Evolutionary conservation across 2,329 filamentous ascomycete genomes (phyloP).

Genomic region (Delphinella strobiligena): DNA sequence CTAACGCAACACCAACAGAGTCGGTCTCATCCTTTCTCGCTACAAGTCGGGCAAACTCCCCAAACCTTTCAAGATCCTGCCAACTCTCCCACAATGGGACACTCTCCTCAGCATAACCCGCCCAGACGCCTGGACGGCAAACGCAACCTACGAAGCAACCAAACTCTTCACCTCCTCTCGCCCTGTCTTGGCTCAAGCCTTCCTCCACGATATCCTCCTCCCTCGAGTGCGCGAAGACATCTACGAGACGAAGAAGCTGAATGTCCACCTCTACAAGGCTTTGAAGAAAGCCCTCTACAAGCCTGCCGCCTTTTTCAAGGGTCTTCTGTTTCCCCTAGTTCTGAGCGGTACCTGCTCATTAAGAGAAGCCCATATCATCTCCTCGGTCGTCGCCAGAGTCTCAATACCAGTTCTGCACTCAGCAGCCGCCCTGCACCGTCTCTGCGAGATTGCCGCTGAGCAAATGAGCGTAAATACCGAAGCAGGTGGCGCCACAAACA

Average conservation of each 20-base stretch:
- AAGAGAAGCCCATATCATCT: slow-evolving; percentile 83
- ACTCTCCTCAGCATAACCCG: slow-evolving; percentile 75
- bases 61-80: slow-evolving; percentile 95
- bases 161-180: slow-evolving; percentile 84
- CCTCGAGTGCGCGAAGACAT: slow-evolving; percentile 91
- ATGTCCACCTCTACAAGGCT: slow-evolving; percentile 87
- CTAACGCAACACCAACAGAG: slow-evolving; percentile 18
- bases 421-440: slow-evolving; percentile 75
- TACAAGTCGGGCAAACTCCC: slow-evolving; percentile 96
- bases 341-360: slow-evolving; percentile 78
- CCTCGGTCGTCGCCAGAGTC: slow-evolving; percentile 70
- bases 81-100: slow-evolving; percentile 85
- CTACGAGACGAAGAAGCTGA: slow-evolving; percentile 84
- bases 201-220: slow-evolving; percentile 76
- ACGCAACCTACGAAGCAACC: slow-evolving; percentile 79
- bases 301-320: slow-evolving; percentile 93
- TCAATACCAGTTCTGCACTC: slow-evolving; percentile 87
- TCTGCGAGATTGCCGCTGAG: slow-evolving; percentile 89
- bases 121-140: slow-evolving; percentile 66
- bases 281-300: slow-evolving; percentile 91
- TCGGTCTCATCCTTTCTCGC: slow-evolving; percentile 76
- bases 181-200: slow-evolving; percentile 67
- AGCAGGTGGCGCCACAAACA: slow-evolving; percentile 81
- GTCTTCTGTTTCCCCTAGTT: slow-evolving; percentile 82
- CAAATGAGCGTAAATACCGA: slow-evolving; percentile 75